A percentile compares a stretch with the other conserved stretches of the same genome.
phyloP scores from a whole-genome alignment of 305 asterid genomes.

The Fraxinus latifolia region DNA sequence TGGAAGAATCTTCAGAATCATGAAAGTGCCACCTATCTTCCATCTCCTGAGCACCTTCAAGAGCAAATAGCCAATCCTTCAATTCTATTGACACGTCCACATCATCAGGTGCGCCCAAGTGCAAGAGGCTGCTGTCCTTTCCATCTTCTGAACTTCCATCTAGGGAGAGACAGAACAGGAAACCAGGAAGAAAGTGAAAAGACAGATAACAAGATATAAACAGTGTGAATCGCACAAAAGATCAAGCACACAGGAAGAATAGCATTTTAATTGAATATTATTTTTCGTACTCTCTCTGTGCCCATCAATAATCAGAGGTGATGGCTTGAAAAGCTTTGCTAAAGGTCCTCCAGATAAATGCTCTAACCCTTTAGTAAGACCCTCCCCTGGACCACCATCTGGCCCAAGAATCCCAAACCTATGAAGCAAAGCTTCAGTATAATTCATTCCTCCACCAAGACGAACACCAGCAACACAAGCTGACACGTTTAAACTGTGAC shows the following conservation, averaged over 20 bases:
- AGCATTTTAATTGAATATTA: conserved; percentile 23
- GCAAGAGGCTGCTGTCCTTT: conserved; percentile 46
- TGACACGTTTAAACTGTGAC: conserved; percentile 77
- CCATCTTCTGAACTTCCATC: conserved; percentile 54
- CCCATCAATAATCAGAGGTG: conserved; percentile 55
- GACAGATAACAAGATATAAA: conserved; percentile 4
- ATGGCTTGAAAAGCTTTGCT: conserved; percentile 70
- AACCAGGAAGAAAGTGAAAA: conserved; percentile 22
- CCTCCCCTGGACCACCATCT: conserved; percentile 98
- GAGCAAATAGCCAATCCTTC: conserved; percentile 95
- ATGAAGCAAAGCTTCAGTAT: conserved; percentile 87
- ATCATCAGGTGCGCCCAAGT: conserved; percentile 87
- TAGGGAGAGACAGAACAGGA: conserved; percentile 27
- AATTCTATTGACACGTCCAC: conserved; percentile 73
- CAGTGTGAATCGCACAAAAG: conserved; percentile 23
- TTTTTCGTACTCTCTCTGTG: conserved; percentile 47
- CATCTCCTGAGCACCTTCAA: conserved; percentile 79
- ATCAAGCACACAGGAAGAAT: conserved; percentile 17
- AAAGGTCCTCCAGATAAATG: conserved; percentile 87
- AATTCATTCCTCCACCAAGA: conserved; percentile 96
- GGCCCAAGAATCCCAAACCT: conserved; percentile 94
- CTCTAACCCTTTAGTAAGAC: conserved; percentile 78
- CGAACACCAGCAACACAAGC: conserved; percentile 90
- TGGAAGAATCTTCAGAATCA: conserved; percentile 46
- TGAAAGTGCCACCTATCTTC: conserved; percentile 42